These are phyloP conservation scores for Boletellus ananas DNA, from an alignment of 768 basidiomycete species.

Conservation along the genomic window DNA sequence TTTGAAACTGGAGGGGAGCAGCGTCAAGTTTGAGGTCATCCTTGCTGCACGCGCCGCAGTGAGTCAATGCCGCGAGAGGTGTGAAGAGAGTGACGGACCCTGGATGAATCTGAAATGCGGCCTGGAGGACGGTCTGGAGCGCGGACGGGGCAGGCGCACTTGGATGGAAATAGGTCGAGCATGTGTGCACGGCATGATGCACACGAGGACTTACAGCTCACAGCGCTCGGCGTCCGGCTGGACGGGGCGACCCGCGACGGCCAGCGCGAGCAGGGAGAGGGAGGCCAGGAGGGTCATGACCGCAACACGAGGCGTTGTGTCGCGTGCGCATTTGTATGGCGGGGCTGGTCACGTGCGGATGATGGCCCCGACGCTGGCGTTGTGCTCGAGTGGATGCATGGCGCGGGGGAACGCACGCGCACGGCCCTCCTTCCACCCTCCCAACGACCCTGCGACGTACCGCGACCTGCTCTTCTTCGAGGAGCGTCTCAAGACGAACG, in stretches of 20 bases:
- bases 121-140: conserved; percentile 34
- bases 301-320: too few species aligned
- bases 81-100: conserved; percentile 31
- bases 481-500: conserved; percentile 93
- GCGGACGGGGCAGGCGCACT: conserved; percentile 14
- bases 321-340: conserved; percentile 23
- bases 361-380: neutral
- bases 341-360: conserved; percentile 19
- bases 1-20: conserved; percentile 31
- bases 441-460: conserved; percentile 76
- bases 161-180: conserved; percentile 10
- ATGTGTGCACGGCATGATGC: conserved; percentile 7
- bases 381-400: conserved; percentile 15
- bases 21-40: conserved; percentile 18
- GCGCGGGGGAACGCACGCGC: conserved; percentile 22
- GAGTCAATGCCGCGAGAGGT: conserved; percentile 6
- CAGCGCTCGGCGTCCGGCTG: conserved; percentile 26
- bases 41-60: conserved; percentile 13
- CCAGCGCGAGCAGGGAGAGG: conserved; percentile 40
- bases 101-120: conserved; percentile 34
- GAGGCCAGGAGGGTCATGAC: conserved; percentile 40
- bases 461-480: conserved; percentile 90
- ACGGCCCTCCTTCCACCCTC: conserved; percentile 48
- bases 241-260: conserved; percentile 42
- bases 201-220: conserved; percentile 27